phyloP scores from a whole-genome alignment of 2,329 filamentous ascomycete species.

The Ophiocordyceps unilateralis region DNA sequence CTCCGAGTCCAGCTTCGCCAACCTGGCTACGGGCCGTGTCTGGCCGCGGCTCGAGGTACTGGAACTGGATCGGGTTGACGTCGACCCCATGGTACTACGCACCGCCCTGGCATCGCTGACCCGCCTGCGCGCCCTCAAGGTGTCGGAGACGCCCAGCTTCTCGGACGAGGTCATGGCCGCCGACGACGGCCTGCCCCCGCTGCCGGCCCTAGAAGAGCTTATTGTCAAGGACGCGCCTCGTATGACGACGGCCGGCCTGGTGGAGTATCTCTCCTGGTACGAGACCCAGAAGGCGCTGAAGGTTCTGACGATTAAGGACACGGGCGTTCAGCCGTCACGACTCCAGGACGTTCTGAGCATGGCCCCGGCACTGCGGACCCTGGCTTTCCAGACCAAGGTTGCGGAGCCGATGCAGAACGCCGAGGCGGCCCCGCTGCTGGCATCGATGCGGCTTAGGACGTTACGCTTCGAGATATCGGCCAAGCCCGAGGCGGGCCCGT shows the following conservation, averaged over 20 bases:
- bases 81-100: constrained; percentile 55
- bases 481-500: constrained; percentile 36
- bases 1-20: constrained; percentile 59
- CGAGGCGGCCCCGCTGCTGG: constrained; percentile 38
- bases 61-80: constrained; percentile 48
- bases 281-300: constrained; percentile 43
- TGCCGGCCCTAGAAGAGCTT: constrained; percentile 60
- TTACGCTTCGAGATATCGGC: constrained; percentile 73
- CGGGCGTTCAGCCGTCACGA: constrained; percentile 46
- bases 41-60: constrained; percentile 60
- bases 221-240: constrained; percentile 54
- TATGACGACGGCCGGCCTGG: constrained; percentile 55
- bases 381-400: constrained; percentile 35
- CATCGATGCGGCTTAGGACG: constrained; percentile 50
- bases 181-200: constrained; percentile 47
- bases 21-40: constrained; percentile 43
- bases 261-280: constrained; percentile 45
- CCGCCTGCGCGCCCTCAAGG: constrained; percentile 54
- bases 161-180: constrained; percentile 61
- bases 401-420: constrained; percentile 30
- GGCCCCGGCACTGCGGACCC: constrained; percentile 38
- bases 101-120: constrained; percentile 52
- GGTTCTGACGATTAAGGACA: constrained; percentile 53
- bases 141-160: constrained; percentile 52
- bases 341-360: constrained; percentile 43